Evolutionary conservation across 169 alveolate species (phyloP).

Genomic region (Besnoitia besnoiti): DNA sequence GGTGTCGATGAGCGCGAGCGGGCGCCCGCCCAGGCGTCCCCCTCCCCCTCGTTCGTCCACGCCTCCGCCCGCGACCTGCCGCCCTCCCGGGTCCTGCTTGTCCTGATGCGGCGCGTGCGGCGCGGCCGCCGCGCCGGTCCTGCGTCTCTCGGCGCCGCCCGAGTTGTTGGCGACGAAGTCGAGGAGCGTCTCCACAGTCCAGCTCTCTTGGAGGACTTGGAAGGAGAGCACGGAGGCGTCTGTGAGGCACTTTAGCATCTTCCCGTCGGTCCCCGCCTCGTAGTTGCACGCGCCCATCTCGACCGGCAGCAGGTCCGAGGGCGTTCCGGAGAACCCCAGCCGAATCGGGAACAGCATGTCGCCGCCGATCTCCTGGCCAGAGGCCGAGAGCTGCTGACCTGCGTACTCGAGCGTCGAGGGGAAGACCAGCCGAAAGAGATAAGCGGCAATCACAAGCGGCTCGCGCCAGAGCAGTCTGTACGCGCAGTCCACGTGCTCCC

Average conservation of each 20-base stretch:
- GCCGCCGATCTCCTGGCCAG: slow-evolving; percentile 91
- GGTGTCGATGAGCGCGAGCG: slow-evolving; percentile 83
- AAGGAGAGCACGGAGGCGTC: slow-evolving; percentile 77
- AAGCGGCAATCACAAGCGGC: slow-evolving; percentile 83
- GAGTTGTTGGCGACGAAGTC: slow-evolving; percentile 67
- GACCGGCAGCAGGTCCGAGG: slow-evolving; percentile 90
- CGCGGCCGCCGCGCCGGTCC: background rate
- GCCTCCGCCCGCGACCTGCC: background rate
- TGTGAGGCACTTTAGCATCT: slow-evolving; percentile 81
- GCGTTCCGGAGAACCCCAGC: slow-evolving; percentile 94
- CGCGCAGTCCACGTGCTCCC: slow-evolving; percentile 77
- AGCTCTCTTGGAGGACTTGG: slow-evolving; percentile 56
- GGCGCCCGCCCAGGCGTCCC: slow-evolving; percentile 5
- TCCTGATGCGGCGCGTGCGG: background rate
- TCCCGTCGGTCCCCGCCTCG: slow-evolving; percentile 90
- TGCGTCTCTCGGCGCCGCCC: slow-evolving; percentile 36
- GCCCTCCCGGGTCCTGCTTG: background rate
- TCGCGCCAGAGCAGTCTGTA: slow-evolving; percentile 75
- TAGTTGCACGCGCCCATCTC: slow-evolving; percentile 87
- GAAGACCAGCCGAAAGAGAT: slow-evolving; percentile 80
- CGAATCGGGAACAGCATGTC: slow-evolving; percentile 85
- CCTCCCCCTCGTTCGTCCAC: slow-evolving; percentile 15
- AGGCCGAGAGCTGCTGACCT: slow-evolving; percentile 83
- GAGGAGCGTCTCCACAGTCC: slow-evolving; percentile 64
- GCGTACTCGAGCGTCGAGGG: slow-evolving; percentile 87